Base-by-base conservation (phyloP, 768 basidiomycete genomes). In the Panellus pusillus region DNA sequence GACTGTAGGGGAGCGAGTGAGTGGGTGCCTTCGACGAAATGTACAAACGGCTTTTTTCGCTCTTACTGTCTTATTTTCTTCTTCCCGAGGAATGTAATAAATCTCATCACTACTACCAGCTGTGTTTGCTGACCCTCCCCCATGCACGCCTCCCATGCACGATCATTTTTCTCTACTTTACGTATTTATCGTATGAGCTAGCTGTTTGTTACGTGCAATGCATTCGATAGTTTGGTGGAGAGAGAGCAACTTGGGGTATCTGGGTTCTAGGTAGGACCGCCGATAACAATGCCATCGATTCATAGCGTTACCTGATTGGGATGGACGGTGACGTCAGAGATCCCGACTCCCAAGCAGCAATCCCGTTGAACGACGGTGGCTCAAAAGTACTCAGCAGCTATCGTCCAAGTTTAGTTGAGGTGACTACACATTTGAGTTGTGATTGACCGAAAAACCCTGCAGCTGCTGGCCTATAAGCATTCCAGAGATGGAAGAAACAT, bases 121-220 rank as follows among this genome's bases (percentile, higher is more conserved):
- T 44, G 29, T 39, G 15, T 28, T 49, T 52, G 45, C 50, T 57
- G 55, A 57, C 55, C n/a, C 28, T 24, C 24, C 24, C 24, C 24
- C 24, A 24, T 24, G 3, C 24, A 2, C 24, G 24, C 24, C 24
- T n/a, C 24, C 54, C 55, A 57, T 57, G 50, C 55, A 51, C 20
- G 40, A 57, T 38, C 49, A 52, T 47, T 47, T 46, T n/a, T 43
- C 6, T 35, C 48, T 46, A 29, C 15, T 35, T 6, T 6, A 24
- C 24, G 24, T 24, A 24, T 39, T 36, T 50, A 50, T 20, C 39
- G 49, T 51, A 56, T 15, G 13, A 49, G 18, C 54, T 52, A 41
- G 51, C 37, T 48, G 44, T 49, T 54, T 52, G n/a, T n/a, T n/a
- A n/a, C 55, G 52, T 47, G 50, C 45, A 57, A 51, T 51, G 14